phyloP scores from a whole-genome alignment of 1,139 yeast genomes.

The Taphrina confusa region DNA sequence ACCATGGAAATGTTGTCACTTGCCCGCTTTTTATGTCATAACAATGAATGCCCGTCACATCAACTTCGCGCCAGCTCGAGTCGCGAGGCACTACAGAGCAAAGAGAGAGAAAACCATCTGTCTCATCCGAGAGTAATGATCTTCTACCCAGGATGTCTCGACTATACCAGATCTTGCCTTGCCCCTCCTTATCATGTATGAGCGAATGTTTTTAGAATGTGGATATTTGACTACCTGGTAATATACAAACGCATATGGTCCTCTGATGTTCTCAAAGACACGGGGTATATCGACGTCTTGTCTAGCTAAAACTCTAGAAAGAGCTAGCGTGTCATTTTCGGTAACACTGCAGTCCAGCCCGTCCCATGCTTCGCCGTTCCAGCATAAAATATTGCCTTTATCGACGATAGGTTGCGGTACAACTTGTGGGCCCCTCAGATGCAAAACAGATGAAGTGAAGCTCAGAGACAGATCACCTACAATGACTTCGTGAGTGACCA shows the following conservation, averaged over 20 bases:
- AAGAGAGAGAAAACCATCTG: slow-evolving; percentile 45
- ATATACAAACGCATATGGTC: slow-evolving; percentile 77
- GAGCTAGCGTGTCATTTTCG: slow-evolving; percentile 55
- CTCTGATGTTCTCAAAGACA: slow-evolving; percentile 54
- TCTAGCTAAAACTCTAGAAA: slow-evolving; percentile 45
- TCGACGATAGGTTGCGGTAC: slow-evolving; percentile 34
- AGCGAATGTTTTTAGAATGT: slow-evolving; percentile 56
- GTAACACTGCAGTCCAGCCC: background rate
- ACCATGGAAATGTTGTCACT: background rate
- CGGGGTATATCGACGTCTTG: slow-evolving; percentile 44
- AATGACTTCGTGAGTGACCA: slow-evolving; percentile 1
- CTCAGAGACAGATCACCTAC: slow-evolving; percentile 43
- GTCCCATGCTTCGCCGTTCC: slow-evolving; percentile 34
- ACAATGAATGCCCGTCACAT: slow-evolving; percentile 44
- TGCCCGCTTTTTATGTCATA: slow-evolving; percentile 39
- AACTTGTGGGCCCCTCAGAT: slow-evolving; percentile 72
- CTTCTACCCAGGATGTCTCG: slow-evolving; percentile 82
- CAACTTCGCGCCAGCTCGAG: slow-evolving; percentile 43
- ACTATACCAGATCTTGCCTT: slow-evolving; percentile 64
- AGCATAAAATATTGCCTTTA: slow-evolving; percentile 26
- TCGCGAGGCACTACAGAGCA: slow-evolving; percentile 43
- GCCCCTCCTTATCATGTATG: slow-evolving; percentile 54
- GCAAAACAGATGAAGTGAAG: slow-evolving; percentile 69
- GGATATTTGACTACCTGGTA: slow-evolving; percentile 56
- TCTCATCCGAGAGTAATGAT: slow-evolving; percentile 58